Evolutionary conservation across 345 rosid genomes (phyloP).

Genomic region (Gossypium thurberi): DNA sequence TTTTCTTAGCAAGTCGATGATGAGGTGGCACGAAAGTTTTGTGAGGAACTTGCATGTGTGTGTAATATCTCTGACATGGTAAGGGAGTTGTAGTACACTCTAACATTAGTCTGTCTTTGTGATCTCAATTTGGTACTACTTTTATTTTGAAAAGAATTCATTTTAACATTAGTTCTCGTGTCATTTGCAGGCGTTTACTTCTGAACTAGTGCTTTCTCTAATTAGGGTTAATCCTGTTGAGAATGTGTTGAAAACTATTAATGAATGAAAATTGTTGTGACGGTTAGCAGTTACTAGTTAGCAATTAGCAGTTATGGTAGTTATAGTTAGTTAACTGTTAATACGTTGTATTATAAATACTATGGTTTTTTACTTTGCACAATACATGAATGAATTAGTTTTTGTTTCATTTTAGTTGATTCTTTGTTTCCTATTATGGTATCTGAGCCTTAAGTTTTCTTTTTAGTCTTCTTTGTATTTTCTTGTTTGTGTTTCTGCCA

Average conservation of each 20-base stretch:
- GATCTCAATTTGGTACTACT: neutral
- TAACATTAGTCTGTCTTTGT: neutral
- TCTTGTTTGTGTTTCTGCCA: too few relatives aligned
- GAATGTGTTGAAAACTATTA: constrained; percentile 47
- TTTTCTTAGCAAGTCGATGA: constrained; percentile 81
- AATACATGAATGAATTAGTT: too few relatives aligned
- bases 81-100: constrained; percentile 6
- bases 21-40: constrained; percentile 59
- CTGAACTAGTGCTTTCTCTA: constrained; percentile 66
- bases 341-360: too few relatives aligned
- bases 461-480: too few relatives aligned
- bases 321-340: too few relatives aligned
- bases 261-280: too few relatives aligned
- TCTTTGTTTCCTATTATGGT: too few relatives aligned
- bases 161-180: constrained; percentile 7
- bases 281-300: too few relatives aligned
- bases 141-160: neutral
- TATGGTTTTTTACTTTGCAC: too few relatives aligned
- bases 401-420: too few relatives aligned
- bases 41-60: constrained; percentile 83
- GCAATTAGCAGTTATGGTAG: too few relatives aligned
- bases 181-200: constrained; percentile 51
- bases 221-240: constrained; percentile 75
- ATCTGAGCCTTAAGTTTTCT: too few relatives aligned
- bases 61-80: constrained; percentile 92